Evolutionary conservation across 106 monocot species (phyloP).

Genomic region (Iris macrosiphon): DNA sequence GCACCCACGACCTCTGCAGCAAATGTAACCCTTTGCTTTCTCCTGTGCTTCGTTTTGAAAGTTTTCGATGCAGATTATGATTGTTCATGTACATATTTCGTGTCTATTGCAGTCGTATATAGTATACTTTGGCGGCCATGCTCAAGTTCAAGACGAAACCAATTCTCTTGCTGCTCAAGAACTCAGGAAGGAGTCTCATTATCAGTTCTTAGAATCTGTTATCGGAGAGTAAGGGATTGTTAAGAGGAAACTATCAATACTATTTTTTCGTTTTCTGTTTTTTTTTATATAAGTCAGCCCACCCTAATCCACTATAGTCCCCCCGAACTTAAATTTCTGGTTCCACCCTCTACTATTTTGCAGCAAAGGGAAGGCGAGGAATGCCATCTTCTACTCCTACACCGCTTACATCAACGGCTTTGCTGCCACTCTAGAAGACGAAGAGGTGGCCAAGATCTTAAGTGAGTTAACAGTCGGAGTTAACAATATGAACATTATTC

Average conservation of each 20-base stretch:
- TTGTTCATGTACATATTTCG: neutral
- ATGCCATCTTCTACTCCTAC: neutral
- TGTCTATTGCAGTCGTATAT: conserved; percentile 43
- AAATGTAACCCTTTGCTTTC: conserved; percentile 2
- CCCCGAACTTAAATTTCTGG: neutral
- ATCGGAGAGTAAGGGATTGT: conserved; percentile 39
- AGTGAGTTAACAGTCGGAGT: neutral
- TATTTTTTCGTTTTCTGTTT: neutral
- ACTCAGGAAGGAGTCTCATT: conserved; percentile 30
- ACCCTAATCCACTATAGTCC: too few relatives aligned
- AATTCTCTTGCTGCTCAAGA: conserved; percentile 9
- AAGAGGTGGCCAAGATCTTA: neutral
- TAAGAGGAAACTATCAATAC: neutral
- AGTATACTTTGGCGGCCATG: conserved; percentile 58
- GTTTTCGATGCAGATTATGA: neutral
- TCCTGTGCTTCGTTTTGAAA: neutral
- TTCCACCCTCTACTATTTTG: neutral
- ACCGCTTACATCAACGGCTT: neutral
- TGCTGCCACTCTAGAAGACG: neutral
- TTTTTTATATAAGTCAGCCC: neutral
- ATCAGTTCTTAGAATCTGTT: conserved; percentile 39
- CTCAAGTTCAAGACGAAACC: conserved; percentile 18
- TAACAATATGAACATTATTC: neutral
- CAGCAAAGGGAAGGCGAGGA: neutral
- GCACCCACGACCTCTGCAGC: conserved; percentile 12